phyloP scores from a whole-genome alignment of 2,329 filamentous ascomycete species.

The Pseudovirgaria hyperparasitica region DNA sequence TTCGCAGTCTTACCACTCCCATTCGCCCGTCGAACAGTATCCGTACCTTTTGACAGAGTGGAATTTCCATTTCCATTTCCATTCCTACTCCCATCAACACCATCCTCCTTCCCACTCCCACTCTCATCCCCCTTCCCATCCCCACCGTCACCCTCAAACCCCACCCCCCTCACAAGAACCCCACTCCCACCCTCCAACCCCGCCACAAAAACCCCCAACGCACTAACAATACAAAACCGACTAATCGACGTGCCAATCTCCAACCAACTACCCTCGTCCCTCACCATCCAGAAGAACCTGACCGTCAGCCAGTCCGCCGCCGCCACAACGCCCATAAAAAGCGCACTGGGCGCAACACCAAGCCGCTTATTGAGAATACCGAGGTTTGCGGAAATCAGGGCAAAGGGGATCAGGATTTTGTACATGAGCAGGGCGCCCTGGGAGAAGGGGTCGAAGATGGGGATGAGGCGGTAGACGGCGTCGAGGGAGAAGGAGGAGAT shows the following conservation, averaged over 20 bases:
- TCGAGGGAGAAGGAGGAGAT: constrained; percentile 89
- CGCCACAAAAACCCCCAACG: constrained; percentile 83
- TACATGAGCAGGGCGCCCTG: constrained; percentile 78
- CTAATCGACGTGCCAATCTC: constrained; percentile 96
- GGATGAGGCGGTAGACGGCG: constrained; percentile 74
- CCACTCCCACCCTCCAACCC: constrained; percentile 76
- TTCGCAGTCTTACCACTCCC: no score
- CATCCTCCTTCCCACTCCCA: constrained; percentile 1
- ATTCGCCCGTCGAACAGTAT: no score
- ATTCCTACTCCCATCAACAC: no score
- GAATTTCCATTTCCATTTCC: no score
- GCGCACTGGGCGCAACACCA: constrained; percentile 70
- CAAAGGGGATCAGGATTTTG: constrained; percentile 90
- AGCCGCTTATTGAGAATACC: constrained; percentile 79
- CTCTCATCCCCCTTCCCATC: neutral
- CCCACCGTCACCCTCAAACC: constrained; percentile 33
- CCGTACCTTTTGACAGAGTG: no score
- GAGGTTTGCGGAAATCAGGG: constrained; percentile 82
- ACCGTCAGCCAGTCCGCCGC: constrained; percentile 84
- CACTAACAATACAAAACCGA: constrained; percentile 86
- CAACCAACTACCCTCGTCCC: constrained; percentile 91
- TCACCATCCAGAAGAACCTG: constrained; percentile 96
- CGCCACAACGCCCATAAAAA: constrained; percentile 87
- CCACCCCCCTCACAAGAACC: constrained; percentile 67
- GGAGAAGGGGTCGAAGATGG: constrained; percentile 85